Base-by-base conservation (phyloP, 2,329 filamentous ascomycete species). In the Botryotinia calthae region DNA sequence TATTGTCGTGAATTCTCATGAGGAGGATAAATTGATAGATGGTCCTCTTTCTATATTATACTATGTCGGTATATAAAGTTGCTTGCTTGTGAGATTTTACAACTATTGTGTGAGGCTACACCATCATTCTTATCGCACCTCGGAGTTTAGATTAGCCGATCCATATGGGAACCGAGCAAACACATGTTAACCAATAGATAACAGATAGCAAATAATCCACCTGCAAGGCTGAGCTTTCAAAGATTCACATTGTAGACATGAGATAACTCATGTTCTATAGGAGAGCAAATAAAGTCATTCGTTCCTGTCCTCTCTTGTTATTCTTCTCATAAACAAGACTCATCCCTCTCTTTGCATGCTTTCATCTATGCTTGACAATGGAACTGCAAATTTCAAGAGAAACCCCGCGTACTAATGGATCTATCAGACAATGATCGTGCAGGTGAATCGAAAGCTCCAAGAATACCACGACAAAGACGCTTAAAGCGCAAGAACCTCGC, bases 351-450 rank as follows among this genome's bases (percentile, higher is more conserved):
- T 2, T n/a, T 18, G 22, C 22, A 28, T 44, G n/a, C 12, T 42
- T n/a, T 44, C 40, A 16, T 16, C 22, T 28, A 1, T 28, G n/a
- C 25, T 37, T 72, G 65, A 72, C 34, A 34, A 72, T 72, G 71
- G 63, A 69, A 70, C 25, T 42, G 14, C 64, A 70, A 46, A 44
- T 22, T 12, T 63, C 20, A 18, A 70, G 34, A 28, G 56, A 31
- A 42, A 58, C 31, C 54, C 40, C 28, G 70, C 37, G 28, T 65
- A 37, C 54, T 72, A 58, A 72, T 72, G 71, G 71, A 72, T 67
- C 51, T 54, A 44, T 58, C 54, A 68, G 54, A 70, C 34, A 56
- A 44, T 63, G 54, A 72, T 72, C 42, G 46, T 46, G 71, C 58
- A 25, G 65, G 37, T 44, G 46, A 56, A 70, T 18, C 65, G 28